Conservation (phyloP, 129 eudicot species). For the Lonicera japonica region DNA sequence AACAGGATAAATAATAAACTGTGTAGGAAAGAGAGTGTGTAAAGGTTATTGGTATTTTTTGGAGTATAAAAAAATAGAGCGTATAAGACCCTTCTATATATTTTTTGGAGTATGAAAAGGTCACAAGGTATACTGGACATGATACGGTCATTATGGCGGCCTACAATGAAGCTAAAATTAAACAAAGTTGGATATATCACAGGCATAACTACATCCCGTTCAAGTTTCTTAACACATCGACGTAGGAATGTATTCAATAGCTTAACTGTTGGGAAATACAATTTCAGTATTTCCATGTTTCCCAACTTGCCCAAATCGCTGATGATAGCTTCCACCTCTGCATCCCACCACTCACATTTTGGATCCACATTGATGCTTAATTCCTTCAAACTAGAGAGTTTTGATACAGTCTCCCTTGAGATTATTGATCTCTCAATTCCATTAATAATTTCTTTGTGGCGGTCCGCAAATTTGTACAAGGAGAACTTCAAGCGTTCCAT, state of each 20-base stretch:
- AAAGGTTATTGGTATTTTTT: no score
- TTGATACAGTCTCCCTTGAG: slow-evolving; percentile 20
- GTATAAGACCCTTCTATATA: no score
- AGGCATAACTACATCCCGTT: background rate
- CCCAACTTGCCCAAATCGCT: slow-evolving; percentile 15
- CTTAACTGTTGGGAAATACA: slow-evolving; percentile 25
- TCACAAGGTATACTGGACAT: slow-evolving; percentile 24
- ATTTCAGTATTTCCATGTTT: slow-evolving; percentile 17
- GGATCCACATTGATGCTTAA: slow-evolving; percentile 29
- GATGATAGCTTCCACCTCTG: slow-evolving; percentile 22
- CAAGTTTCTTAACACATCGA: slow-evolving; percentile 4
- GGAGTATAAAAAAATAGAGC: no score
- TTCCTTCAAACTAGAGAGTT: slow-evolving; percentile 24
- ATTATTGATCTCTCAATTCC: no score
- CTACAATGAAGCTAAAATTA: slow-evolving; percentile 23
- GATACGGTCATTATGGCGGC: slow-evolving; percentile 21
- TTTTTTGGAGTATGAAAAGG: no score
- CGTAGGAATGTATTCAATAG: slow-evolving; percentile 21
- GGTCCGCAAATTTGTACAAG: slow-evolving; percentile 18
- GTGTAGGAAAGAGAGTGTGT: no score
- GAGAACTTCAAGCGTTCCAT: slow-evolving; percentile 24
- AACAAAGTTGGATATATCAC: slow-evolving; percentile 8
- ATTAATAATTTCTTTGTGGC: slow-evolving; percentile 11
- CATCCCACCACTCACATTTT: slow-evolving; percentile 26
- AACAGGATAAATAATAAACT: no score